Evolutionary conservation across 371 early-diverging fungal species (phyloP).

Genomic region (Syncephalastrum sp.): DNA sequence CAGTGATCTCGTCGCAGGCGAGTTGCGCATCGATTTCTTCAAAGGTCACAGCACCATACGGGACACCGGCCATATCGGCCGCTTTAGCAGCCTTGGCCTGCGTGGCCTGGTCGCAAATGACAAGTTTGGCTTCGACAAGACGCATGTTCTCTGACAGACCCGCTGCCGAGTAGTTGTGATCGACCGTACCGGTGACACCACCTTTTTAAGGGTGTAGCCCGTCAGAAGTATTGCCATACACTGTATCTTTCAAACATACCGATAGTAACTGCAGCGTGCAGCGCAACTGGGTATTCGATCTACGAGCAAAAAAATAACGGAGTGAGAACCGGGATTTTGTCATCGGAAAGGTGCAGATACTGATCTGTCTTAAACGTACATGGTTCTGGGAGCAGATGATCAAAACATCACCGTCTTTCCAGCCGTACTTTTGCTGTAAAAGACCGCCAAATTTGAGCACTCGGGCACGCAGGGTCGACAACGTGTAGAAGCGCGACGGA

Average conservation of each 20-base stretch:
- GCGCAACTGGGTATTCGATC: conserved; percentile 37
- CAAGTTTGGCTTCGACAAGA: conserved; percentile 64
- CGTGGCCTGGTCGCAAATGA: conserved; percentile 51
- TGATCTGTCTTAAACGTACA: conserved; percentile 19
- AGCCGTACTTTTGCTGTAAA: conserved; percentile 51
- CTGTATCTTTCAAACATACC: neutral
- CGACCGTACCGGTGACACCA: no score
- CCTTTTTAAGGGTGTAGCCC: no score
- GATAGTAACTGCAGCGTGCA: conserved; percentile 38
- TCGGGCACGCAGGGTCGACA: no score
- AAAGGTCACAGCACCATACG: conserved; percentile 50
- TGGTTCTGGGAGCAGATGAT: conserved; percentile 73
- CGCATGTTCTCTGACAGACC: conserved; percentile 56
- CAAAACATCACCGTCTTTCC: conserved; percentile 68
- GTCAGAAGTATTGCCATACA: no score
- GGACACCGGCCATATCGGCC: conserved; percentile 55
- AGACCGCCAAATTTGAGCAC: conserved; percentile 63
- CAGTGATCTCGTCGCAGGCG: conserved; percentile 28
- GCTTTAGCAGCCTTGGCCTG: conserved; percentile 54
- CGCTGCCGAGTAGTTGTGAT: no score
- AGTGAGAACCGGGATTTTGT: no score
- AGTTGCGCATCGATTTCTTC: no score
- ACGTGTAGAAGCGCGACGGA: no score
- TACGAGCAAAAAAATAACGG: conserved; percentile 11
- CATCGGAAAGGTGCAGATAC: neutral